Evolutionary conservation across 257 asterid genomes (phyloP).

Genomic region (Nicotiana knightiana): DNA sequence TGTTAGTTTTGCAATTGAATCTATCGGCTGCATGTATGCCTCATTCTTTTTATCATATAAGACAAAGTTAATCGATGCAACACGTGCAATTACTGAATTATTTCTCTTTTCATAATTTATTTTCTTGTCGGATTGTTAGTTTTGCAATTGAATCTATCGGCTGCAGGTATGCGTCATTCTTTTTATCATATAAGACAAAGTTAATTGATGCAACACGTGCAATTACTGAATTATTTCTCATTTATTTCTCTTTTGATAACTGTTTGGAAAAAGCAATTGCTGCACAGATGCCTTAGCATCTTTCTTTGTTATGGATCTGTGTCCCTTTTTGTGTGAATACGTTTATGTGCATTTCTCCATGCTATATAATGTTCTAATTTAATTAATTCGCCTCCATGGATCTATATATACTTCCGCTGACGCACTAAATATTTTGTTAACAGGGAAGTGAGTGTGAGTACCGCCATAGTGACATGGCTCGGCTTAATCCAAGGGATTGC

Average conservation of each 20-base stretch:
- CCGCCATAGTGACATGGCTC: conserved; percentile 14
- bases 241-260: background rate
- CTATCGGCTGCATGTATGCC: background rate
- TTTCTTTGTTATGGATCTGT: background rate
- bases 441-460: conserved; percentile 51
- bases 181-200: background rate
- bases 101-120: background rate
- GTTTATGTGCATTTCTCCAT: background rate
- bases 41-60: background rate
- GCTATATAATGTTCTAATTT: background rate
- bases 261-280: background rate
- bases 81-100: background rate
- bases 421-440: background rate
- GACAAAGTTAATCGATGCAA: background rate
- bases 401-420: background rate
- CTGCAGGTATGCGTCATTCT: background rate
- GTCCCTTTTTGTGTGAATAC: background rate
- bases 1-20: background rate
- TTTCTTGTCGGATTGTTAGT: background rate
- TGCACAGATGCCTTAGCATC: background rate
- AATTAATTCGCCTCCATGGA: background rate
- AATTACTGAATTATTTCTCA: background rate
- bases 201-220: background rate
- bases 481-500: conserved; percentile 16
- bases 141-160: background rate